Percentiles rank a stretch among this genome's conserved stretches.
Conservation (phyloP, 768 basidiomycete species). For the Suillus decipiens region DNA sequence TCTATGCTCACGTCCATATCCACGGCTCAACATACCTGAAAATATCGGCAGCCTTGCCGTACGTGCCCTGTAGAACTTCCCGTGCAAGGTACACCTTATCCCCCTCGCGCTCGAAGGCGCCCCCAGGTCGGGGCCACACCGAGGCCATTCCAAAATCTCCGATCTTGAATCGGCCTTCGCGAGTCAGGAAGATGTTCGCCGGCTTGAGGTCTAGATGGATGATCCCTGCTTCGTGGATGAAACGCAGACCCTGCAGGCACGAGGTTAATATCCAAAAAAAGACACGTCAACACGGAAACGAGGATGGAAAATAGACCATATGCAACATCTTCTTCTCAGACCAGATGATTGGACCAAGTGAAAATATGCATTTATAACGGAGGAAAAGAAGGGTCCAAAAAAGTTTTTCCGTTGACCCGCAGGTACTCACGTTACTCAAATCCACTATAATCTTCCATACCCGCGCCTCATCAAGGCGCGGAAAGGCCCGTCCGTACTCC, state of each 20-base stretch:
- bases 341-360: not conserved
- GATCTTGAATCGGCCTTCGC: slow-evolving; percentile 88
- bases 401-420: slow-evolving; percentile 1
- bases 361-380: not conserved
- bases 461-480: slow-evolving; percentile 84
- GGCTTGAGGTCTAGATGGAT: slow-evolving; percentile 98
- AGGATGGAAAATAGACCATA: not conserved
- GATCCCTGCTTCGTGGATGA: slow-evolving; percentile 86
- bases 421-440: slow-evolving; percentile 74
- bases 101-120: slow-evolving; percentile 90
- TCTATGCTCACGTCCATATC: slow-evolving; percentile 1
- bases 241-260: slow-evolving; percentile 67
- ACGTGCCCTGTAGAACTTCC: slow-evolving; percentile 89
- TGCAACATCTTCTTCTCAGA: not conserved
- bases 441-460: slow-evolving; percentile 97
- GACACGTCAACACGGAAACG: slow-evolving; percentile 19
- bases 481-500: slow-evolving; percentile 85
- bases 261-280: slow-evolving; percentile 21
- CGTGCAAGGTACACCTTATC: slow-evolving; percentile 97
- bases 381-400: slow-evolving; percentile 10
- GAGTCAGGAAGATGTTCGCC: slow-evolving; percentile 91
- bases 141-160: slow-evolving; percentile 99
- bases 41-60: slow-evolving; percentile 93
- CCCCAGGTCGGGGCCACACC: slow-evolving; percentile 69
- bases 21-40: slow-evolving; percentile 72